These are phyloP conservation scores for Inga oerstediana DNA, from an alignment of 306 rosid species.

Conservation along the genomic window DNA sequence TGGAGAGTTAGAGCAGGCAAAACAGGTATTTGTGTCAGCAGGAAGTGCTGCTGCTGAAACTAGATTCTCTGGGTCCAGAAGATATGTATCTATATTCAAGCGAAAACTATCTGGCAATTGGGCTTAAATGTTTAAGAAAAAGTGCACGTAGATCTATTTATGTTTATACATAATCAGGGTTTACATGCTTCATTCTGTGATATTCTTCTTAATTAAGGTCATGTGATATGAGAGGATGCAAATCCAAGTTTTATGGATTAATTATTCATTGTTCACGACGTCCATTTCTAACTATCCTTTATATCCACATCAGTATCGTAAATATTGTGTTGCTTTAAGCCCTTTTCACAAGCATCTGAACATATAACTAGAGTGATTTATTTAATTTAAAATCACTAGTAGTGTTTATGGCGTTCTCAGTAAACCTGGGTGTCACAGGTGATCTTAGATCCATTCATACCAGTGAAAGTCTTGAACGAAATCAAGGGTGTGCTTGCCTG, in stretches of 20 bases:
- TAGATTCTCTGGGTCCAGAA: conserved; percentile 11
- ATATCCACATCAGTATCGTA: not conserved
- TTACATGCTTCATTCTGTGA: not conserved
- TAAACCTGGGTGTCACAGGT: conserved; percentile 45
- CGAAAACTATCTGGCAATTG: conserved; percentile 4
- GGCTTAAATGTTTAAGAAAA: not conserved
- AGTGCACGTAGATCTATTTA: conserved; percentile 17
- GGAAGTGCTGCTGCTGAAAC: conserved; percentile 29
- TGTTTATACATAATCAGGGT: not conserved
- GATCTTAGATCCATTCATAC: conserved; percentile 52
- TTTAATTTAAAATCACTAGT: not conserved
- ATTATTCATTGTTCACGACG: not conserved
- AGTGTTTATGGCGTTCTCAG: conserved; percentile 9
- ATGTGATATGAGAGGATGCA: not conserved
- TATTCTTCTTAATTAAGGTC: not conserved
- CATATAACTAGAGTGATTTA: conserved; percentile 19
- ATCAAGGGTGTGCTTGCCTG: conserved; percentile 64
- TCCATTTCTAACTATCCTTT: not conserved
- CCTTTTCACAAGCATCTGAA: not conserved
- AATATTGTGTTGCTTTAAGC: not conserved
- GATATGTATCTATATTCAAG: not conserved
- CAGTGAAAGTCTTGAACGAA: conserved; percentile 50
- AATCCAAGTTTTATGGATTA: not conserved
- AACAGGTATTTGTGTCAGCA: conserved; percentile 56
- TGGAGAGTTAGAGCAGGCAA: conserved; percentile 80